These are phyloP conservation scores for Prototheca stagnorum DNA, from an alignment of 163 green algal species.

Conservation along the genomic window DNA sequence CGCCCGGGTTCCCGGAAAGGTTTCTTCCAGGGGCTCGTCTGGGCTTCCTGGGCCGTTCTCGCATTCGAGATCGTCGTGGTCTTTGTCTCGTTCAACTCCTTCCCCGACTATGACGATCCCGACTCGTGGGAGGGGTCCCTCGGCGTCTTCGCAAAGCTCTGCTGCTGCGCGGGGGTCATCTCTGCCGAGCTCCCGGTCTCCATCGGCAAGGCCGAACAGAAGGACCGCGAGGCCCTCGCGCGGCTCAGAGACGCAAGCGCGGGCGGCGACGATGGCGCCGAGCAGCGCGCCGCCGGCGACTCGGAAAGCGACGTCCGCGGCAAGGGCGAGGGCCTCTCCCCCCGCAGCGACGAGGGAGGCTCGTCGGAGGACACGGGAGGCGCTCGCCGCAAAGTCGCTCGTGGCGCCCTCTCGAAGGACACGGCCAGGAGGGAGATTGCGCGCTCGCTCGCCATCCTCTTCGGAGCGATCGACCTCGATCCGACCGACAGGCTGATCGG, in stretches of 20 bases:
- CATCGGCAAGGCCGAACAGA: no score
- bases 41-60: constrained; percentile 9
- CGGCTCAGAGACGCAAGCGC: no score
- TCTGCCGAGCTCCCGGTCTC: no score
- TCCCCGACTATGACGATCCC: constrained; percentile 14
- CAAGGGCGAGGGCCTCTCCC: not conserved
- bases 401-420: not conserved
- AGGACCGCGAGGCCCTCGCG: no score
- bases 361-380: not conserved
- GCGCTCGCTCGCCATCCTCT: constrained; percentile 10
- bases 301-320: not conserved
- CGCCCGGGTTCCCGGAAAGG: not conserved
- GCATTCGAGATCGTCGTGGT: constrained; percentile 1
- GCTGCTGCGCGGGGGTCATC: no score
- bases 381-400: not conserved
- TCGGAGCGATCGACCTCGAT: constrained; percentile 24
- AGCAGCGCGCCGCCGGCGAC: not conserved
- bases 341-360: constrained; percentile 5
- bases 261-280: not conserved
- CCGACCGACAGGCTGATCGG: constrained; percentile 16
- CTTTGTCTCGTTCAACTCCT: constrained; percentile 17
- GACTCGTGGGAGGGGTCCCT: constrained; percentile 14
- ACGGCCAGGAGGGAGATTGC: constrained; percentile 12
- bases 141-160: not conserved
- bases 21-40: constrained; percentile 10